Evolutionary conservation across 2,329 filamentous ascomycete species (phyloP).

Genomic region (Aspergillus neotritici): DNA sequence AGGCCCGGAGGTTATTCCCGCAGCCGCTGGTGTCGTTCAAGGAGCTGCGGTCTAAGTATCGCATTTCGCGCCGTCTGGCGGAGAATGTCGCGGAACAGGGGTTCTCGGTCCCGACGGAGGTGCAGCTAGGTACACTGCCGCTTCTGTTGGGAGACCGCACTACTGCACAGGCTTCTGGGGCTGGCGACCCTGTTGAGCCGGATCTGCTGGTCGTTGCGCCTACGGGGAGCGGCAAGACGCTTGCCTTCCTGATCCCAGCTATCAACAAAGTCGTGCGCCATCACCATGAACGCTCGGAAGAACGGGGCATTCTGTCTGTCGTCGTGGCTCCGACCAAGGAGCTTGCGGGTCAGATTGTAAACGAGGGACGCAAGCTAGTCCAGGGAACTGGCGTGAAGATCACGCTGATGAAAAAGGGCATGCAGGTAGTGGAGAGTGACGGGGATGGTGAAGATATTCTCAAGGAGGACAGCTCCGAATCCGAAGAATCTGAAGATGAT

Average conservation of each 20-base stretch:
- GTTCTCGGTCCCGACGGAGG: slow-evolving; percentile 83
- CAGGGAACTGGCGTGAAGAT: slow-evolving; percentile 72
- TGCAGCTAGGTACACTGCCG: slow-evolving; percentile 82
- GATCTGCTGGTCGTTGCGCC: slow-evolving; percentile 87
- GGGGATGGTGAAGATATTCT: slow-evolving; percentile 35
- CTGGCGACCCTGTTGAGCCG: slow-evolving; percentile 40
- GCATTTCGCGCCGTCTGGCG: slow-evolving; percentile 65
- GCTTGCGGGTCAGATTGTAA: slow-evolving; percentile 72
- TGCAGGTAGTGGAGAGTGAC: slow-evolving; percentile 56
- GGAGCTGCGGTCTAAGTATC: slow-evolving; percentile 64
- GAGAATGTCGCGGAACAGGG: slow-evolving; percentile 79
- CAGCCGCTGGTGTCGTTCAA: slow-evolving; percentile 73
- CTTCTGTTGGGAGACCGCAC: slow-evolving; percentile 57
- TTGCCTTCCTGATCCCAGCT: slow-evolving; percentile 84
- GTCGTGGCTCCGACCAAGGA: slow-evolving; percentile 76
- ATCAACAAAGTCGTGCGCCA: slow-evolving; percentile 66
- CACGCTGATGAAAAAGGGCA: slow-evolving; percentile 77
- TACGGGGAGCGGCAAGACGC: slow-evolving; percentile 92
- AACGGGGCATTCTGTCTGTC: slow-evolving; percentile 61
- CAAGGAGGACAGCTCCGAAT: slow-evolving; percentile 35
- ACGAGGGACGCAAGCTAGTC: slow-evolving; percentile 76
- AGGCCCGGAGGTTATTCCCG: slow-evolving; percentile 60
- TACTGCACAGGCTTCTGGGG: slow-evolving; percentile 35
- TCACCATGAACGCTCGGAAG: slow-evolving; percentile 46
- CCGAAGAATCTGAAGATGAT: slow-evolving; percentile 36